These are phyloP conservation scores for Tetrastigma voinierianum DNA, from an alignment of 164 flowering plant genomes.

Conservation along the genomic window DNA sequence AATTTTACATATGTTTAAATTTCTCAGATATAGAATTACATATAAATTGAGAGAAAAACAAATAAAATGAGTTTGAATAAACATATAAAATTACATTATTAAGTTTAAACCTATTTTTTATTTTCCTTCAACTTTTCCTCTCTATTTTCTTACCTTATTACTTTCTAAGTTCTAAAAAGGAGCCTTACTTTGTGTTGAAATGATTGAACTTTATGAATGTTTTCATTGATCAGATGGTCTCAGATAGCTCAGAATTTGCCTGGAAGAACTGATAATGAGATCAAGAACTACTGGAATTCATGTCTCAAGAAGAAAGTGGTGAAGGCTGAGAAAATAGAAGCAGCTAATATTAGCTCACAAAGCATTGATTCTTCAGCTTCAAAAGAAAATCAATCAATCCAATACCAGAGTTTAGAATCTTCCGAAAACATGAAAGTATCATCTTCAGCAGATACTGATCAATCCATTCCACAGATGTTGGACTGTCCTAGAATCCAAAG, in stretches of 20 bases:
- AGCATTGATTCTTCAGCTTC: constrained; percentile 11
- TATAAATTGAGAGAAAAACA: too few relatives aligned
- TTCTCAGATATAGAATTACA: too few relatives aligned
- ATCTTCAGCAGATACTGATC: constrained; percentile 14
- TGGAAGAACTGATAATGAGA: constrained; percentile 93
- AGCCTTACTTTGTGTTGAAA: neutral
- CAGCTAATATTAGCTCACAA: constrained; percentile 16
- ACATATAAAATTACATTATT: too few relatives aligned
- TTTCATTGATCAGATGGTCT: constrained; percentile 68
- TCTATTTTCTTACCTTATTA: too few relatives aligned
- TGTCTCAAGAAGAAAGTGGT: constrained; percentile 61
- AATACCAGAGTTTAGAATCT: constrained; percentile 25
- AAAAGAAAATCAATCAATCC: constrained; percentile 6
- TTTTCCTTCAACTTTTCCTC: too few relatives aligned
- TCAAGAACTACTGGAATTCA: constrained; percentile 91
- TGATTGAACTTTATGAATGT: neutral
- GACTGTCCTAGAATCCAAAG: constrained; percentile 10
- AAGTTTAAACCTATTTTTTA: too few relatives aligned
- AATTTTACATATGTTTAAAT: too few relatives aligned
- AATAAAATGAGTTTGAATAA: too few relatives aligned
- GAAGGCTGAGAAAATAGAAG: constrained; percentile 26
- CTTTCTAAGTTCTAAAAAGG: too few relatives aligned
- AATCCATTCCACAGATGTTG: constrained; percentile 6
- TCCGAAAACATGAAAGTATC: constrained; percentile 19
- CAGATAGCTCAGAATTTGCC: constrained; percentile 79